Conservation (phyloP, 352 stramenopile genomes). For the Globisporangium cylindrosporum region DNA sequence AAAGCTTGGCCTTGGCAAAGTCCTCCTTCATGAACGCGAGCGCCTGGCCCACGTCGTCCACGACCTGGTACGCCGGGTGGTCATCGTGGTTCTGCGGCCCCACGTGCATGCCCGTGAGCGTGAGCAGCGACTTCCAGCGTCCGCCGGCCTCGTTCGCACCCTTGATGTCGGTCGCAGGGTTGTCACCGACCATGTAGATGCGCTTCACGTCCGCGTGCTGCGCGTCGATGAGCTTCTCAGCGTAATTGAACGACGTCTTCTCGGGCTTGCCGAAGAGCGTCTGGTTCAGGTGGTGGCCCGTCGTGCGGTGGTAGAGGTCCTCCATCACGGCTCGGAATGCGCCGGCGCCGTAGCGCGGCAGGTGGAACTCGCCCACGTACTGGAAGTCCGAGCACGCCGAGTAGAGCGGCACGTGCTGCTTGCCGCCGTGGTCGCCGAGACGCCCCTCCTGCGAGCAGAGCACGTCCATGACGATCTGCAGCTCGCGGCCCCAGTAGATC, state of each 20-base stretch:
- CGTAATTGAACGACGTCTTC: conserved; percentile 68
- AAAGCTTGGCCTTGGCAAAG: conserved; percentile 29
- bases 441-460: conserved; percentile 40
- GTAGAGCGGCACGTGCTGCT: conserved; percentile 61
- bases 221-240: conserved; percentile 69
- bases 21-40: conserved; percentile 79
- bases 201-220: conserved; percentile 62
- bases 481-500: conserved; percentile 57
- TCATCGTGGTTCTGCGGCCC: conserved; percentile 64
- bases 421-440: conserved; percentile 26
- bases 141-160: conserved; percentile 70
- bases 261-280: conserved; percentile 83
- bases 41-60: conserved; percentile 63
- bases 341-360: conserved; percentile 75
- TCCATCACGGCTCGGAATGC: conserved; percentile 81
- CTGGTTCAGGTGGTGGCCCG: conserved; percentile 67
- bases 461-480: conserved; percentile 62
- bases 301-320: conserved; percentile 70
- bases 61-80: conserved; percentile 65
- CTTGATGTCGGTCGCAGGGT: conserved; percentile 79
- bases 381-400: conserved; percentile 87
- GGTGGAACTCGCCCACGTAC: conserved; percentile 84
- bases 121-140: conserved; percentile 84
- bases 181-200: conserved; percentile 89
- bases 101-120: conserved; percentile 78